Conservation (phyloP, 164 flowering plant genomes). For the Hamamelis virginiana region DNA sequence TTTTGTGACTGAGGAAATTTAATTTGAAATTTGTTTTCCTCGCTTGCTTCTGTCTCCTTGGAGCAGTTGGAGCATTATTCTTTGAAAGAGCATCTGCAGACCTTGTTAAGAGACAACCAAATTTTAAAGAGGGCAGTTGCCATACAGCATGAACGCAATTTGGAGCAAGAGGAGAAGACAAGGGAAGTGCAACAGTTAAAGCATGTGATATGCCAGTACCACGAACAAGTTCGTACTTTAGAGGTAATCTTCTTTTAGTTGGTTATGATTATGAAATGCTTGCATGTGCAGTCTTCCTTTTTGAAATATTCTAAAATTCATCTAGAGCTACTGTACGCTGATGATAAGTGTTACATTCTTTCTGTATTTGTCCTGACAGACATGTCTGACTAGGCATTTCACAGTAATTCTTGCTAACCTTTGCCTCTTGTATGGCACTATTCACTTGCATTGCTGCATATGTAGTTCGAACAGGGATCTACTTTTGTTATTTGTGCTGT, state of each 20-base stretch:
- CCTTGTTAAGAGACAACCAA: slow-evolving; percentile 27
- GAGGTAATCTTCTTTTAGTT: slow-evolving; percentile 21
- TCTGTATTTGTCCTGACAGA: too few species aligned
- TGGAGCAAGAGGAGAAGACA: slow-evolving; percentile 26
- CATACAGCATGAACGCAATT: slow-evolving; percentile 30
- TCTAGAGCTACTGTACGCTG: too few species aligned
- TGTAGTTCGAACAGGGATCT: neutral
- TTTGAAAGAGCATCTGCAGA: slow-evolving; percentile 25
- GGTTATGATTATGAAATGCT: neutral
- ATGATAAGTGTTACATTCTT: too few species aligned
- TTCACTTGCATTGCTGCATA: too few species aligned
- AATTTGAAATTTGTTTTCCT: neutral
- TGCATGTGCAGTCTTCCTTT: neutral
- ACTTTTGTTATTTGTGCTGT: neutral
- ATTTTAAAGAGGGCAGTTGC: slow-evolving; percentile 34
- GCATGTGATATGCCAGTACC: slow-evolving; percentile 25
- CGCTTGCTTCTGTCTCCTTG: neutral
- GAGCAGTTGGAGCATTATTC: slow-evolving; percentile 19
- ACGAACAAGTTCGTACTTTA: slow-evolving; percentile 24
- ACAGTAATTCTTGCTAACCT: too few species aligned
- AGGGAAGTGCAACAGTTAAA: slow-evolving; percentile 28
- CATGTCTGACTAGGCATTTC: too few species aligned
- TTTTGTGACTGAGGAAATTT: neutral
- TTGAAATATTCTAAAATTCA: neutral
- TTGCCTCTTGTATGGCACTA: too few species aligned